These are phyloP conservation scores for Phylloporus sp. DNA, from an alignment of 1,284 basidiomycete species.

Conservation along the genomic window DNA sequence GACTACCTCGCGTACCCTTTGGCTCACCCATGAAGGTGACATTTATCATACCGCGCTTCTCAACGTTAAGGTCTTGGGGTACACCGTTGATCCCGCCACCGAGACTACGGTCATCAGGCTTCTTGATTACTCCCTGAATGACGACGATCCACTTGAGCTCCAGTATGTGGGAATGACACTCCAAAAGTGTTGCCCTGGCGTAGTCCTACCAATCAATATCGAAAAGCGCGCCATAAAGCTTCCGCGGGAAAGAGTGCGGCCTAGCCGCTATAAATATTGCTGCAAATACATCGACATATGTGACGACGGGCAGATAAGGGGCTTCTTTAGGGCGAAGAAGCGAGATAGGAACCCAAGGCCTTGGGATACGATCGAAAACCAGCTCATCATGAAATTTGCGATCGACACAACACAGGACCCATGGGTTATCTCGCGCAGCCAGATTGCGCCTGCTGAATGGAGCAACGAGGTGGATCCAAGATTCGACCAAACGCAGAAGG, in stretches of 20 bases:
- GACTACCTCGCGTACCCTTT: background rate
- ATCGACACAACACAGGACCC: conserved; percentile 1
- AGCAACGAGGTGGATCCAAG: background rate
- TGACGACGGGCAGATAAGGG: background rate
- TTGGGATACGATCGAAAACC: background rate
- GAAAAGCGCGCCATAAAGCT: background rate
- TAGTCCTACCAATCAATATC: background rate
- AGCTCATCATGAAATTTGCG: background rate
- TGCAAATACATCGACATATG: conserved; percentile 2
- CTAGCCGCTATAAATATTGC: background rate
- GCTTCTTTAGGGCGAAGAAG: background rate
- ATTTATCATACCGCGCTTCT: background rate
- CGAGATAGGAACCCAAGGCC: background rate
- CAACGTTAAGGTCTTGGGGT: background rate
- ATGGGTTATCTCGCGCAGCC: background rate
- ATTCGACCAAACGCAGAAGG: too few species aligned
- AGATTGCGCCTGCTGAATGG: background rate
- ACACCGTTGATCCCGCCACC: background rate
- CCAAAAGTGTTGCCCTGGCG: background rate
- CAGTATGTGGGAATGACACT: background rate
- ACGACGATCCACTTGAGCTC: background rate
- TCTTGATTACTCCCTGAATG: background rate
- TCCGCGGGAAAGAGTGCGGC: background rate
- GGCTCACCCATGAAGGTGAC: background rate
- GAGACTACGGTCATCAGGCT: background rate